These are phyloP conservation scores for Didymella arachidicola DNA, from an alignment of 2,329 filamentous ascomycete genomes.

Conservation along the genomic window DNA sequence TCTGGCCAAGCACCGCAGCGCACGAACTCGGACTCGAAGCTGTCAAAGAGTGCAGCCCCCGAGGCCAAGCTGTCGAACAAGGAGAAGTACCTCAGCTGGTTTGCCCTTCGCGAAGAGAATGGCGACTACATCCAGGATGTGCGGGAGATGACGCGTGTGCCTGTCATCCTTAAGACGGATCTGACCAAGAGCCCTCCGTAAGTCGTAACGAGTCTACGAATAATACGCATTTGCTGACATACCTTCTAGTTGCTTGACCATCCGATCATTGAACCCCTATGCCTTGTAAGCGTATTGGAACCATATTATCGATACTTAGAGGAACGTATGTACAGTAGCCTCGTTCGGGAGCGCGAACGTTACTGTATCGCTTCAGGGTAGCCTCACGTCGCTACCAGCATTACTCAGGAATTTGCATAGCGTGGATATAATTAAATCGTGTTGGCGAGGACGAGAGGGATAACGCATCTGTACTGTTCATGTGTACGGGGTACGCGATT, in stretches of 20 bases:
- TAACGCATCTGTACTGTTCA: conserved; percentile 44
- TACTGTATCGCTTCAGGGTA: conserved; percentile 4
- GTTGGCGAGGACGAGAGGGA: conserved; percentile 23
- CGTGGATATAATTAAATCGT: conserved; percentile 38
- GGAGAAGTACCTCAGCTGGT: conserved; percentile 93
- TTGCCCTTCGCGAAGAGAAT: conserved; percentile 87
- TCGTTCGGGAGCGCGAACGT: conserved; percentile 6
- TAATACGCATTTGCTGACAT: conserved; percentile 24
- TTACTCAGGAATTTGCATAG: conserved; percentile 47
- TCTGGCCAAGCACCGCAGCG: conserved; percentile 77
- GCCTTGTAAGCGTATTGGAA: conserved; percentile 57
- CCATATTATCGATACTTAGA: conserved; percentile 7
- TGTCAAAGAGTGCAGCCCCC: conserved; percentile 71
- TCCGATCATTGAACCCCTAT: conserved; percentile 81
- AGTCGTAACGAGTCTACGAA: conserved; percentile 57
- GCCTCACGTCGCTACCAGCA: conserved; percentile 25
- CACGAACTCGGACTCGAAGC: conserved; percentile 92
- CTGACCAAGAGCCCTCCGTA: conserved; percentile 99
- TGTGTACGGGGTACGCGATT: conserved; percentile 35
- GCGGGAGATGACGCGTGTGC: conserved; percentile 94
- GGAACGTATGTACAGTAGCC: background rate
- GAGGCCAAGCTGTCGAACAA: conserved; percentile 88
- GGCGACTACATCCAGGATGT: conserved; percentile 98
- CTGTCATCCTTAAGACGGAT: conserved; percentile 98
- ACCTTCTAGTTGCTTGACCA: conserved; percentile 74